phyloP scores from a whole-genome alignment of 208 protist species.

The Trypanosoma congolense region DNA sequence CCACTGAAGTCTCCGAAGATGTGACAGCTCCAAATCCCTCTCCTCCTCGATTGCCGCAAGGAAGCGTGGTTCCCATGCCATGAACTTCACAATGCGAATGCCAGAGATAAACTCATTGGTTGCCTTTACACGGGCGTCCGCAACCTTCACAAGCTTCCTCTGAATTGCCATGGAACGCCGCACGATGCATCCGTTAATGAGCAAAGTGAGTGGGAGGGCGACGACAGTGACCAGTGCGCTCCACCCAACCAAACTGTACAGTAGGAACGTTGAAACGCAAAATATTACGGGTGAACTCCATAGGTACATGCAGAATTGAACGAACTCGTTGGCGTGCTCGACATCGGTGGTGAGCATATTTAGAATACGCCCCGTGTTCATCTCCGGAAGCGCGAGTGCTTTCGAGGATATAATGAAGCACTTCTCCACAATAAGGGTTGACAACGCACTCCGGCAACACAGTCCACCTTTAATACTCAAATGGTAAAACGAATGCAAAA shows the following conservation, averaged over 20 bases:
- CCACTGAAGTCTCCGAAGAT: slow-evolving; percentile 11
- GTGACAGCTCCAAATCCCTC: slow-evolving; percentile 26
- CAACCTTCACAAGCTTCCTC: slow-evolving; percentile 27
- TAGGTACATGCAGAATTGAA: slow-evolving; percentile 46
- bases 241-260: slow-evolving; percentile 55
- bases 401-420: slow-evolving; percentile 44
- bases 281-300: slow-evolving; percentile 64
- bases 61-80: slow-evolving; percentile 84
- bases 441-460: slow-evolving; percentile 51
- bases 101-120: slow-evolving; percentile 91
- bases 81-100: slow-evolving; percentile 93
- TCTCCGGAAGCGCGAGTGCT: slow-evolving; percentile 46
- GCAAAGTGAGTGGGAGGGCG: slow-evolving; percentile 58
- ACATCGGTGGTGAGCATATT: slow-evolving; percentile 84
- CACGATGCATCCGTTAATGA: slow-evolving; percentile 55
- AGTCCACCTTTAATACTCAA: slow-evolving; percentile 28
- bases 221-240: slow-evolving; percentile 63
- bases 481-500: slow-evolving; percentile 55
- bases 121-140: slow-evolving; percentile 82
- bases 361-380: slow-evolving; percentile 78
- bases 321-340: slow-evolving; percentile 36
- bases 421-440: slow-evolving; percentile 71
- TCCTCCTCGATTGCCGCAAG: slow-evolving; percentile 21
- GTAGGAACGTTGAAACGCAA: slow-evolving; percentile 34
- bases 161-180: slow-evolving; percentile 25